Evolutionary conservation across 139 green algal genomes (phyloP).

Genomic region (Picochlorum sp.): DNA sequence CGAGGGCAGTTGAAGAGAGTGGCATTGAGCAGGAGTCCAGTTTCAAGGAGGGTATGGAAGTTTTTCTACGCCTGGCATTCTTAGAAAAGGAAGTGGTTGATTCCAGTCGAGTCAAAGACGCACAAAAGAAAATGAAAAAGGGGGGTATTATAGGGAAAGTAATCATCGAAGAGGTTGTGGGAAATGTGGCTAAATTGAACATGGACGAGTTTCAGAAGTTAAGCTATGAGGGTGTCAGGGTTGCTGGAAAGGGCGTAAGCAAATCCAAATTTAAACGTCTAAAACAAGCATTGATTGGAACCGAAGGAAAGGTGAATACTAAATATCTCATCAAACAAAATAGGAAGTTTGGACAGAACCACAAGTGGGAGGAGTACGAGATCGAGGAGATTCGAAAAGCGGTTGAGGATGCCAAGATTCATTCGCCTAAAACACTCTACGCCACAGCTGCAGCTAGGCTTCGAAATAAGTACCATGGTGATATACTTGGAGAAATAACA

Average conservation of each 20-base stretch:
- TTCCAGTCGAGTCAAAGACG: not conserved
- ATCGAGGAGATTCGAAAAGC: not conserved
- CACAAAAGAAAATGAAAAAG: not conserved
- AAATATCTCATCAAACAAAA: not conserved
- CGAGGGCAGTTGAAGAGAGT: not conserved
- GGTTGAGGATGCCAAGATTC: not conserved
- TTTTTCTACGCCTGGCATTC: not conserved
- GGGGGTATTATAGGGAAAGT: not conserved
- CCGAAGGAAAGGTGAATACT: not conserved
- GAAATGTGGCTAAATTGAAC: not conserved
- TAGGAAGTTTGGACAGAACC: not conserved
- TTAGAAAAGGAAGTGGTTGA: not conserved
- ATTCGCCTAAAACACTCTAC: not conserved
- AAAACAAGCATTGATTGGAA: not conserved
- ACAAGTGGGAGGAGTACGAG: not conserved
- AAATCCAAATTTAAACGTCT: not conserved
- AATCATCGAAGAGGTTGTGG: not conserved
- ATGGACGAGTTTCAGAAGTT: not conserved
- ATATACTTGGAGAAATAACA: not conserved
- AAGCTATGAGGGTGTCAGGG: not conserved
- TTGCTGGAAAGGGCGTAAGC: not conserved
- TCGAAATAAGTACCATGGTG: not conserved
- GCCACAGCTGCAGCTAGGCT: not conserved
- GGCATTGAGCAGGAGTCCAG: not conserved
- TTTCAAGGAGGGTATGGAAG: not conserved